Evolutionary conservation across 2,329 filamentous ascomycete genomes (phyloP).

Genomic region (Tolypocladium sp.): DNA sequence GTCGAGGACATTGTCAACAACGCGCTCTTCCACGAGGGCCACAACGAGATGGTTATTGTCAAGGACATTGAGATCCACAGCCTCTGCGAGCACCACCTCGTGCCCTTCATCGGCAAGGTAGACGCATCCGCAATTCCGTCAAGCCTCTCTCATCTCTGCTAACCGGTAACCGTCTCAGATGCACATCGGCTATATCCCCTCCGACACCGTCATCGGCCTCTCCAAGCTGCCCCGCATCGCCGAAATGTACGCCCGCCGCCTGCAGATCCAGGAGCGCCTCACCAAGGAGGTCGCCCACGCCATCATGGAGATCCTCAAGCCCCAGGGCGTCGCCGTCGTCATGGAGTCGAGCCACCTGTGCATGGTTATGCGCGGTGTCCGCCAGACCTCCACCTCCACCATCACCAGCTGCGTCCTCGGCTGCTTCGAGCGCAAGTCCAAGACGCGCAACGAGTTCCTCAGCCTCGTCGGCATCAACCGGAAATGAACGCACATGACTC

Average conservation of each 20-base stretch:
- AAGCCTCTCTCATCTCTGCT: not conserved
- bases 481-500: not conserved
- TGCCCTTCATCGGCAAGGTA: slow-evolving; percentile 95
- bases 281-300: slow-evolving; percentile 95
- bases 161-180: slow-evolving; percentile 48
- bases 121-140: too few species aligned
- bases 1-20: slow-evolving; percentile 84
- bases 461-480: slow-evolving; percentile 61
- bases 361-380: slow-evolving; percentile 98
- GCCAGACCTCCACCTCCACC: slow-evolving; percentile 79
- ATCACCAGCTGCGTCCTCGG: slow-evolving; percentile 98
- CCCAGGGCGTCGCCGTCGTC: slow-evolving; percentile 90
- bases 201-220: slow-evolving; percentile 82
- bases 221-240: slow-evolving; percentile 94
- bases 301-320: slow-evolving; percentile 85
- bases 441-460: slow-evolving; percentile 92
- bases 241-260: slow-evolving; percentile 87
- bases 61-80: slow-evolving; percentile 96
- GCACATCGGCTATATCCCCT: slow-evolving; percentile 97
- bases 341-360: slow-evolving; percentile 96
- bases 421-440: slow-evolving; percentile 83
- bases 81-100: slow-evolving; percentile 93
- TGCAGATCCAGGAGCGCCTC: slow-evolving; percentile 93
- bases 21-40: slow-evolving; percentile 91
- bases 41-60: slow-evolving; percentile 95